These are phyloP conservation scores for Mortierella sp. DNA, from an alignment of 371 early-diverging fungal genomes.

Conservation along the genomic window DNA sequence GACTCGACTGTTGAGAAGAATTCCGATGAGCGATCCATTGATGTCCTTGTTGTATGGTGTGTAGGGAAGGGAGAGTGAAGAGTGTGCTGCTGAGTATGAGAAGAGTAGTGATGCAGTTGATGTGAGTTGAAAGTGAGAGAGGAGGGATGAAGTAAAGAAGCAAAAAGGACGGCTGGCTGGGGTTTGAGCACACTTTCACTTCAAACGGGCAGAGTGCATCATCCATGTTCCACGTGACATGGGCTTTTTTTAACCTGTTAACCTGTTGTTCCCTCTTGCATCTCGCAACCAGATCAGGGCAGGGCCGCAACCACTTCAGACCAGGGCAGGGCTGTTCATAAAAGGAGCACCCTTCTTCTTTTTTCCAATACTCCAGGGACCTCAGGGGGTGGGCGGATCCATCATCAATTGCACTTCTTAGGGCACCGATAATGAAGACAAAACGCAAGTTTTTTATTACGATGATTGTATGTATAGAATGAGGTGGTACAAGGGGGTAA, in stretches of 20 bases:
- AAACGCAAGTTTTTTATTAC: neutral
- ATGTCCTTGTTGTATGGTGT: neutral
- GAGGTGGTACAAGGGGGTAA: neutral
- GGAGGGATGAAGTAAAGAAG: neutral
- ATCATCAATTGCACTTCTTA: neutral
- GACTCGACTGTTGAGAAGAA: slow-evolving; percentile 45
- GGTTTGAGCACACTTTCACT: neutral
- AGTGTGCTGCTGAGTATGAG: neutral
- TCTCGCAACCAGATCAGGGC: neutral
- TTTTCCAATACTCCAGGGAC: neutral
- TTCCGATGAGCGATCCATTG: slow-evolving; percentile 47
- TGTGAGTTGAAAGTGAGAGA: neutral
- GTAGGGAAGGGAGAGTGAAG: neutral
- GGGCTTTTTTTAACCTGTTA: neutral
- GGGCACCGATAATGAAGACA: neutral
- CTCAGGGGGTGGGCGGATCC: neutral
- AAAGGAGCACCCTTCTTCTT: no score
- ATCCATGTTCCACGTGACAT: neutral
- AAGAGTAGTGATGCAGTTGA: neutral
- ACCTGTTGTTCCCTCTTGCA: no score
- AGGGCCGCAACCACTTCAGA: neutral
- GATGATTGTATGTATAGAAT: neutral
- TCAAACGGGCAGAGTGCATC: no score
- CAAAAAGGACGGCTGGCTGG: neutral
- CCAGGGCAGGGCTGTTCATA: neutral